A percentile compares a stretch with the other conserved stretches of the same genome.
phyloP scores from a whole-genome alignment of 345 rosid genomes.

The Salix brachista region DNA sequence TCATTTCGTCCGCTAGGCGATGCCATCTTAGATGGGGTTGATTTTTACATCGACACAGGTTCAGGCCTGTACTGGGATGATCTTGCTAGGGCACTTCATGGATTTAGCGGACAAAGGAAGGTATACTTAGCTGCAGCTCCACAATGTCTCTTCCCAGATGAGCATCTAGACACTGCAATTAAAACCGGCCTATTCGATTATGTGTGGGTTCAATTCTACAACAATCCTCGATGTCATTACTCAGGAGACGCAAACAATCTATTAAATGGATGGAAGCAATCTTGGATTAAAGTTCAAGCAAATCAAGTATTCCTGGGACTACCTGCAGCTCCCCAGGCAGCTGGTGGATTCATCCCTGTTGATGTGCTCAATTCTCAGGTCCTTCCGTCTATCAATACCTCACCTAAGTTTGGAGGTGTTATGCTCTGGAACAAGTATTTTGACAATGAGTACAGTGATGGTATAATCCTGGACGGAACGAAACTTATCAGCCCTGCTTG shows the following conservation, averaged over 20 bases:
- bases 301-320: constrained; percentile 13
- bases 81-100: constrained; percentile 5
- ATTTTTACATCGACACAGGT: constrained; percentile 5
- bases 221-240: constrained; percentile 3
- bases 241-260: background rate
- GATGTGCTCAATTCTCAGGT: constrained; percentile 13
- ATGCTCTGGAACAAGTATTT: constrained; percentile 20
- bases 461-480: background rate
- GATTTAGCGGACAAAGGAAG: too few relatives aligned
- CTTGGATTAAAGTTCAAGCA: background rate
- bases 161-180: background rate
- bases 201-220: constrained; percentile 23
- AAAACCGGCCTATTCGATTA: constrained; percentile 11
- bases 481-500: too few relatives aligned
- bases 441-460: constrained; percentile 16
- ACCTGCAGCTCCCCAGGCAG: constrained; percentile 6
- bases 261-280: constrained; percentile 5
- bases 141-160: constrained; percentile 17
- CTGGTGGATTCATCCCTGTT: constrained; percentile 11
- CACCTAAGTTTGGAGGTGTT: constrained; percentile 14
- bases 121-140: constrained; percentile 14
- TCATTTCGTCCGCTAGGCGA: constrained; percentile 19
- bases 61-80: constrained; percentile 7
- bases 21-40: constrained; percentile 15
- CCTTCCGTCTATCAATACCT: constrained; percentile 14